phyloP scores from a whole-genome alignment of 2,329 filamentous ascomycete species.

The Sporothrix pallida region DNA sequence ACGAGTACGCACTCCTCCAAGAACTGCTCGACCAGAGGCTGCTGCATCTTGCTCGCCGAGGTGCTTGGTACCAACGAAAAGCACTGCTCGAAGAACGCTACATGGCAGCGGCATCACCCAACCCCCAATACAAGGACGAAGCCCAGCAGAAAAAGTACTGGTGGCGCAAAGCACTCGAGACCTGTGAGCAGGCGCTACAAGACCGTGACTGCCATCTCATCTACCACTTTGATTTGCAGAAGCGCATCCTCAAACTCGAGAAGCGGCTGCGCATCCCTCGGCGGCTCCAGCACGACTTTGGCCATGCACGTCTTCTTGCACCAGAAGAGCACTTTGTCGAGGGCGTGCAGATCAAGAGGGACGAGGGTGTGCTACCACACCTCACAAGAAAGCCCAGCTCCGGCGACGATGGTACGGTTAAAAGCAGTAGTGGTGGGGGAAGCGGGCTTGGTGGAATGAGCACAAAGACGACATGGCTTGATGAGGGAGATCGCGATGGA shows the following conservation, averaged over 20 bases:
- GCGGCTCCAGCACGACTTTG: conserved; percentile 89
- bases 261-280: conserved; percentile 81
- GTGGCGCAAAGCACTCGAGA: conserved; percentile 75
- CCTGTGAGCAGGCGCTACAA: conserved; percentile 85
- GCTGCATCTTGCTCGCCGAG: conserved; percentile 83
- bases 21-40: conserved; percentile 80
- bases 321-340: conserved; percentile 76
- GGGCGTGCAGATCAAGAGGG: conserved; percentile 76
- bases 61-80: conserved; percentile 94
- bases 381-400: conserved; percentile 41
- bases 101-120: conserved; percentile 68
- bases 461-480: conserved; percentile 86
- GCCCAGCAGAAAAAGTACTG: conserved; percentile 77
- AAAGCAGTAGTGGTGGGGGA: neutral
- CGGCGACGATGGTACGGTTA: neutral
- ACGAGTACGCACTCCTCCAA: conserved; percentile 74
- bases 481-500: conserved; percentile 54
- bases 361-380: conserved; percentile 41
- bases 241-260: conserved; percentile 89
- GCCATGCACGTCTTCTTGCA: conserved; percentile 77
- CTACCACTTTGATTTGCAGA: conserved; percentile 93
- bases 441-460: conserved; percentile 38
- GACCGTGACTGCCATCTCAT: conserved; percentile 90
- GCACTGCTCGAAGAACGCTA: conserved; percentile 95
- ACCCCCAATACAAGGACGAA: conserved; percentile 45